phyloP scores from a whole-genome alignment of 2,329 filamentous ascomycete species.

The Mycosphaerelloides madeirae region DNA sequence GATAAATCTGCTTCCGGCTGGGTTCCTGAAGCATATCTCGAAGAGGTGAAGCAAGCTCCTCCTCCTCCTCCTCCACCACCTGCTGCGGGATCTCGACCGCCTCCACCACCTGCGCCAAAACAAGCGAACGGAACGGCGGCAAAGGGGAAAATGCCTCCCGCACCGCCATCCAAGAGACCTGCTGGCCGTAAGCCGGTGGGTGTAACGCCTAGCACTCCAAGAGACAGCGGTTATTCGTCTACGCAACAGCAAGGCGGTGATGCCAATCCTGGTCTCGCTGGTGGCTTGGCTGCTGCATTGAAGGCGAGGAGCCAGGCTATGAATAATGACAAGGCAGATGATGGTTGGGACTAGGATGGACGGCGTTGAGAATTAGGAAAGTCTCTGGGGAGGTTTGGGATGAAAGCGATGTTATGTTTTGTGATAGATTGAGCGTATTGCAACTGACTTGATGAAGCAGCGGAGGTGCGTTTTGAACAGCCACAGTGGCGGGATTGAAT shows the following conservation, averaged over 20 bases:
- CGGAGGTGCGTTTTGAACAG: too few relatives aligned
- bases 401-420: too few relatives aligned
- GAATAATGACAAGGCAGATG: constrained; percentile 39
- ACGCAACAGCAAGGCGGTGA: constrained; percentile 32
- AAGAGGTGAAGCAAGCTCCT: constrained; percentile 62
- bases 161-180: constrained; percentile 76
- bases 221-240: constrained; percentile 56
- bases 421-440: too few relatives aligned
- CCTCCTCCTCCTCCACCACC: constrained; percentile 58
- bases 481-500: too few relatives aligned
- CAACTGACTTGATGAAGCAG: too few relatives aligned
- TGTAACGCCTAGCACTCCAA: constrained; percentile 56
- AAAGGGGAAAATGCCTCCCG: constrained; percentile 66
- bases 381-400: too few relatives aligned
- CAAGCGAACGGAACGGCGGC: constrained; percentile 33
- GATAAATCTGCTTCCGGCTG: constrained; percentile 73
- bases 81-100: constrained; percentile 46
- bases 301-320: constrained; percentile 48
- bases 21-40: constrained; percentile 90
- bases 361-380: too few relatives aligned
- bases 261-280: constrained; percentile 41
- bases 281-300: constrained; percentile 48
- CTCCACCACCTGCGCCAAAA: constrained; percentile 58
- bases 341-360: constrained; percentile 26
- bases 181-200: constrained; percentile 66